A percentile compares a stretch with the other conserved stretches of the same genome.
Conservation (phyloP, 176 grass and related monocot genomes). For the Tillandsia leiboldiana region DNA sequence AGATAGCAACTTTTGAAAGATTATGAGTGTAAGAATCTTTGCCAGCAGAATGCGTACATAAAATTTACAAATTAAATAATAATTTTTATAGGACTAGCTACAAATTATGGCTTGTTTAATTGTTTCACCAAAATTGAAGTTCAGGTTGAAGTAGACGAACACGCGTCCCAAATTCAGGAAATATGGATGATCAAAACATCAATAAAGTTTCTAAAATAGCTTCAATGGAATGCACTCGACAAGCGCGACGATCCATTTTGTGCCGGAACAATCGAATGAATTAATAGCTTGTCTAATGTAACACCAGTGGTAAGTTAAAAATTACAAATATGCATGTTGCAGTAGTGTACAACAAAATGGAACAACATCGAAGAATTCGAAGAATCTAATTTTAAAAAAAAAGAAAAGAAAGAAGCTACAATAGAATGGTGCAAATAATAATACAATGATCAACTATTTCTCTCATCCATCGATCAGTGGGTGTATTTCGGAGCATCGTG, state of each 20-base stretch:
- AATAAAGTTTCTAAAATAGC: background rate
- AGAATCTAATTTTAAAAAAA: constrained; percentile 9
- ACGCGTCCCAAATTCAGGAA: too few species aligned
- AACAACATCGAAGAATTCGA: constrained; percentile 33
- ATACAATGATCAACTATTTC: constrained; percentile 36
- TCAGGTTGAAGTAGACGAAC: too few species aligned
- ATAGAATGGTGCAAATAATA: constrained; percentile 31
- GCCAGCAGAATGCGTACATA: too few species aligned
- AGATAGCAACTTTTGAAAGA: too few species aligned
- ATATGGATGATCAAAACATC: background rate
- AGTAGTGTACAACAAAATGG: constrained; percentile 30
- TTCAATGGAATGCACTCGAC: background rate
- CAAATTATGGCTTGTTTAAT: too few species aligned
- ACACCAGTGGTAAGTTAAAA: constrained; percentile 20
- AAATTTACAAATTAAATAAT: too few species aligned
- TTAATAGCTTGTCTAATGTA: constrained; percentile 40
- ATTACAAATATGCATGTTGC: constrained; percentile 36
- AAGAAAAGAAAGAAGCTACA: constrained; percentile 32
- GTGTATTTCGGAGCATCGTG: background rate
- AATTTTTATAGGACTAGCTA: too few species aligned
- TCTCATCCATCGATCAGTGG: constrained; percentile 41
- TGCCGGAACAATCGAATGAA: constrained; percentile 56
- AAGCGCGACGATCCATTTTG: background rate
- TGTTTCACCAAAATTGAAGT: too few species aligned
- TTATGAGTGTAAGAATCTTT: too few species aligned